Percentiles rank a stretch among this genome's conserved stretches.
Conservation (phyloP, 371 early-diverging fungal species). For the Aphelidium insulamus region DNA sequence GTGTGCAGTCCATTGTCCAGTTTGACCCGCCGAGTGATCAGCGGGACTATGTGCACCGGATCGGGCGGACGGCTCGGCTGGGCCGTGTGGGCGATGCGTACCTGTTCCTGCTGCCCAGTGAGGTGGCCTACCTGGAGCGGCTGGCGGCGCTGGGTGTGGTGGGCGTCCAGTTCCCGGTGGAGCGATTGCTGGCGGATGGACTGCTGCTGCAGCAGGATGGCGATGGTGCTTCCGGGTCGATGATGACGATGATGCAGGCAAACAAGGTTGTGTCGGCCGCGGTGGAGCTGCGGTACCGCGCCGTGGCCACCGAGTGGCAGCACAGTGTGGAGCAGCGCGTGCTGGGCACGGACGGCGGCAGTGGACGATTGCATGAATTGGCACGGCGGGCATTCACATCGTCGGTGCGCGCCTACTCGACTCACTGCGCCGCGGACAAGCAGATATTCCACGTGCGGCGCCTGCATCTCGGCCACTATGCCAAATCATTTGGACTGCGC, state of each 20-base stretch:
- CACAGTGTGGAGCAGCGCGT: constrained; percentile 35
- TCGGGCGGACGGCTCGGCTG: constrained; percentile 94
- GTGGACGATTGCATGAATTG: constrained; percentile 6
- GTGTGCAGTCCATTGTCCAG: constrained; percentile 80
- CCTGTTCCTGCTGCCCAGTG: constrained; percentile 66
- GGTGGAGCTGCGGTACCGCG: constrained; percentile 17
- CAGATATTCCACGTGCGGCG: constrained; percentile 76
- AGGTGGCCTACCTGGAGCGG: constrained; percentile 53
- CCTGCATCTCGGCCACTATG: constrained; percentile 84
- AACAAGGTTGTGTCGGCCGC: constrained; percentile 3
- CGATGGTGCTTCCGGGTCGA: constrained; percentile 15
- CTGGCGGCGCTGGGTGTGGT: constrained; percentile 40
- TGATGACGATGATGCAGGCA: constrained; percentile 9
- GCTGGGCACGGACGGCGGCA: constrained; percentile 24
- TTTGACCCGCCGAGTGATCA: constrained; percentile 91
- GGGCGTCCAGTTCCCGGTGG: constrained; percentile 12
- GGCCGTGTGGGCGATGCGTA: constrained; percentile 64
- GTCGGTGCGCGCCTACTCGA: constrained; percentile 77
- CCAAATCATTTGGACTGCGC: constrained; percentile 81
- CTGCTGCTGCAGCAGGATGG: constrained; percentile 3
- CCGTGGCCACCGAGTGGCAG: constrained; percentile 34
- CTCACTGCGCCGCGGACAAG: constrained; percentile 55
- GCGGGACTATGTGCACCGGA: constrained; percentile 88
- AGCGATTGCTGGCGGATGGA: constrained; percentile 15
- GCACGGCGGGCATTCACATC: constrained; percentile 66